phyloP scores from a whole-genome alignment of 1,139 yeast genomes.

The Magnusiomyces suaveolens region DNA sequence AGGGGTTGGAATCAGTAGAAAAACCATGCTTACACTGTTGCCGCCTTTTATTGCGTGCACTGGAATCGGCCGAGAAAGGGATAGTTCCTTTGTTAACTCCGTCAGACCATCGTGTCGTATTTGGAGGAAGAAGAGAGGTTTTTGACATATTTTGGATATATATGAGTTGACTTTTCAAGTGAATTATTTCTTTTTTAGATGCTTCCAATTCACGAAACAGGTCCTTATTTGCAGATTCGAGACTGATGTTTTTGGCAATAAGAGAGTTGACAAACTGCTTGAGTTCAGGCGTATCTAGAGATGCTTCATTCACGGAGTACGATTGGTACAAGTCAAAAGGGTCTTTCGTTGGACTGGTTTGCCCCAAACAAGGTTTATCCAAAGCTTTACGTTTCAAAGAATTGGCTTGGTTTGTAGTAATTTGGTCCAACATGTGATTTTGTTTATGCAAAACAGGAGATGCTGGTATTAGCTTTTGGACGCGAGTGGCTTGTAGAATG shows the following conservation, averaged over 20 bases:
- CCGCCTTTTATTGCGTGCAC: no score
- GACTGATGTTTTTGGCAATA: background rate
- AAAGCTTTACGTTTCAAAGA: conserved; percentile 17
- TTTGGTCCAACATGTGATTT: conserved; percentile 20
- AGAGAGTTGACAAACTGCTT: background rate
- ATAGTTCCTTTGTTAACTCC: background rate
- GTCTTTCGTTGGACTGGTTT: background rate
- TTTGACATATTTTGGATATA: background rate
- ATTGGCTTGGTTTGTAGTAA: conserved; percentile 21
- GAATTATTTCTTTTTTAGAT: background rate
- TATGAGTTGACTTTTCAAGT: background rate
- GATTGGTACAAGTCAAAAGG: no score
- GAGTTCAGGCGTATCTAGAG: background rate
- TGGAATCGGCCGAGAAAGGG: background rate
- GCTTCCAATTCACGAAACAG: background rate
- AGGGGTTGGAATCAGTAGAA: no score
- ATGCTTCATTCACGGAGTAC: no score
- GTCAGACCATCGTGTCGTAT: no score
- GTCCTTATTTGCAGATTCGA: background rate
- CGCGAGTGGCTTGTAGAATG: conserved; percentile 15
- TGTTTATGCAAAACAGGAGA: conserved; percentile 20
- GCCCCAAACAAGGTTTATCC: no score
- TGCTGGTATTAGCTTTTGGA: conserved; percentile 18
- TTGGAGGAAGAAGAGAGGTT: no score
- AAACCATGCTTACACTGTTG: no score